These are phyloP conservation scores for Penicillium sp. DNA, from an alignment of 2,329 filamentous ascomycete genomes.

Conservation along the genomic window DNA sequence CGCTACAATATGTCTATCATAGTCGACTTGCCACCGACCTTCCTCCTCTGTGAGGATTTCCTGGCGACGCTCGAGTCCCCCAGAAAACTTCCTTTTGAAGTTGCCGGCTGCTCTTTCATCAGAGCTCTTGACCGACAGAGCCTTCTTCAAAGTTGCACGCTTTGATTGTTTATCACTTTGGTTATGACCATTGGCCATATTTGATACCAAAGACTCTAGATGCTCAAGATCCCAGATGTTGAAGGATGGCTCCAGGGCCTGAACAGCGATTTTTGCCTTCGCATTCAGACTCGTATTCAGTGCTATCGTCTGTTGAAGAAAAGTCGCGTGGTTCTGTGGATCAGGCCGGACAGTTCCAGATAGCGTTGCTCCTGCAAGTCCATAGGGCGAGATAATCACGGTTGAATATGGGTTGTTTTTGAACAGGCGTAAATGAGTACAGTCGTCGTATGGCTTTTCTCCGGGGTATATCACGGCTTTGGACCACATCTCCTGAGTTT, in stretches of 20 bases:
- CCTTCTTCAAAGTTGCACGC: conserved; percentile 37
- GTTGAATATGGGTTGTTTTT: conserved; percentile 37
- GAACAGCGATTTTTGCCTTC: neutral
- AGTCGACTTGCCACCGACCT: conserved; percentile 45
- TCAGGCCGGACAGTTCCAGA: conserved; percentile 20
- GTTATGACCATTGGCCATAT: neutral
- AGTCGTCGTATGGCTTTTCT: conserved; percentile 35
- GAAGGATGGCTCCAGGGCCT: neutral
- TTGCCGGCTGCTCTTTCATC: conserved; percentile 20
- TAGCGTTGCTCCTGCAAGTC: conserved; percentile 12
- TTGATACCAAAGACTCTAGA: neutral
- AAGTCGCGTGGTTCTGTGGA: neutral
- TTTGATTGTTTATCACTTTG: conserved; percentile 26
- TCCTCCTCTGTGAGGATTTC: conserved; percentile 45
- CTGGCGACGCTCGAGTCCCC: conserved; percentile 32
- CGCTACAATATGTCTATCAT: conserved; percentile 40
- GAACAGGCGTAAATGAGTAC: conserved; percentile 15
- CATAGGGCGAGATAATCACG: neutral
- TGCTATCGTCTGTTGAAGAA: neutral
- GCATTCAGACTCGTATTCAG: neutral
- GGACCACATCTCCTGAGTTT: conserved; percentile 45
- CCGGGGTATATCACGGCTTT: conserved; percentile 49
- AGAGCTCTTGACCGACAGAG: conserved; percentile 35
- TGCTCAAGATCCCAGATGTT: conserved; percentile 1
- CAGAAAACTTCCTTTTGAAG: conserved; percentile 23